Evolutionary conservation across 2,329 filamentous ascomycete species (phyloP).

Genomic region (Cladobotryum mycophilum): DNA sequence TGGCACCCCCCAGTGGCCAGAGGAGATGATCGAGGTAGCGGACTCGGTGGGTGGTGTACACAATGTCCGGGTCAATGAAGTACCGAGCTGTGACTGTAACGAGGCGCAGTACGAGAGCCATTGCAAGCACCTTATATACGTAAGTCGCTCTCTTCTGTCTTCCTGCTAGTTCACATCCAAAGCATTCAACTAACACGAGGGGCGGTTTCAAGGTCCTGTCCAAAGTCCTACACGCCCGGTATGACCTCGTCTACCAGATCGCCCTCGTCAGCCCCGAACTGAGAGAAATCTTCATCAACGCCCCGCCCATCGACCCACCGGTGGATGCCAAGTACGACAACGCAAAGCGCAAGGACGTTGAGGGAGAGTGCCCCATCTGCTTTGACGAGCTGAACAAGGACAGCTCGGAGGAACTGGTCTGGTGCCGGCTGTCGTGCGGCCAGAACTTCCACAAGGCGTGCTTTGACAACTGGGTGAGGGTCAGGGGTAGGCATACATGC

Average conservation of each 20-base stretch:
- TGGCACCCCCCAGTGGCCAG: constrained; percentile 6
- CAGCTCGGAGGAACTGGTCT: constrained; percentile 36
- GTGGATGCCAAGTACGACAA: constrained; percentile 19
- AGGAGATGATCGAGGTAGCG: constrained; percentile 52
- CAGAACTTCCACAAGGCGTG: constrained; percentile 51
- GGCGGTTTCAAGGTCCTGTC: constrained; percentile 43
- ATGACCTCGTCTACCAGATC: constrained; percentile 53
- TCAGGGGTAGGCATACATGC: constrained; percentile 42
- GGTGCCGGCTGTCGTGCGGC: constrained; percentile 45
- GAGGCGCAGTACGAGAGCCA: constrained; percentile 47
- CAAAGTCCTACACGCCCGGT: constrained; percentile 52
- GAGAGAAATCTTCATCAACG: constrained; percentile 48
- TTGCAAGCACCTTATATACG: constrained; percentile 61
- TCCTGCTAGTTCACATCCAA: neutral
- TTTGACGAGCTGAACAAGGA: constrained; percentile 39
- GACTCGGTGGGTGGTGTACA: constrained; percentile 64
- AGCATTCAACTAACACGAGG: neutral
- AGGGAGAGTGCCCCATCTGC: constrained; percentile 54
- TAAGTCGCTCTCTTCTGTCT: constrained; percentile 20
- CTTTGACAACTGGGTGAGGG: constrained; percentile 48
- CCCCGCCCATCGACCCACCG: constrained; percentile 41
- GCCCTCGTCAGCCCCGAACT: constrained; percentile 55
- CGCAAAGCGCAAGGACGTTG: constrained; percentile 40
- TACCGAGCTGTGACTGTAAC: constrained; percentile 51
- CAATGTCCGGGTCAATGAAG: constrained; percentile 45